These are phyloP conservation scores for Dunaliella salina DNA, from an alignment of 163 green algal species.

Conservation along the genomic window DNA sequence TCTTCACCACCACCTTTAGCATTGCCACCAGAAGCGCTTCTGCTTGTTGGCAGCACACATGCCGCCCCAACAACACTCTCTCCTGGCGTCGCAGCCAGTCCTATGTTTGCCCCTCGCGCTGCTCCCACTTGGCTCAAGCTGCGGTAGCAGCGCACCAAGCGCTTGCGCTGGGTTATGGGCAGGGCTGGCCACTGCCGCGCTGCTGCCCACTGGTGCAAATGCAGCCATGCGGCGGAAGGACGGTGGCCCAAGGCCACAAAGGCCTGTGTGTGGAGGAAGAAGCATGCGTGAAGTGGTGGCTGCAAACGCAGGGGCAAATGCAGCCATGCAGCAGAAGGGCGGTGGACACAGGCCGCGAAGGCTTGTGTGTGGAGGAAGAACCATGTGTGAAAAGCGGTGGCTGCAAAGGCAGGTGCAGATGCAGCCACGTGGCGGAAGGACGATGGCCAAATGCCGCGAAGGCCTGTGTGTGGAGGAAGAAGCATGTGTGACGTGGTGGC, in stretches of 20 bases:
- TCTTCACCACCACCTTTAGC: no score
- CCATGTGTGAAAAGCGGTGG: no score
- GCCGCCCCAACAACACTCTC: not conserved
- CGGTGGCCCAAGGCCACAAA: not conserved
- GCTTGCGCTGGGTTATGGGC: not conserved
- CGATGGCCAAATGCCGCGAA: not conserved
- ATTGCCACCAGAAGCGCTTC: no score
- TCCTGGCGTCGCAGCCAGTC: not conserved
- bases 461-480: not conserved
- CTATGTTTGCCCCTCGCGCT: not conserved
- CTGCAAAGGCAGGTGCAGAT: no score
- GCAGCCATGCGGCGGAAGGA: not conserved
- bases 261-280: not conserved
- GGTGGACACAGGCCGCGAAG: no score
- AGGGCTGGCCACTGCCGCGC: not conserved
- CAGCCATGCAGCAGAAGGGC: no score
- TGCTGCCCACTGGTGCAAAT: conserved; percentile 2
- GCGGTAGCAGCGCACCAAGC: not conserved
- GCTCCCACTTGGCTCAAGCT: not conserved
- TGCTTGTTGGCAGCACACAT: not conserved
- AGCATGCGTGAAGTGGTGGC: no score
- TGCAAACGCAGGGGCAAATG: no score
- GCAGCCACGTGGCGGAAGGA: not conserved
- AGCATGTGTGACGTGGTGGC: no score
- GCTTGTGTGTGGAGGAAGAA: no score